Conservation (phyloP, 352 stramenopile species). For the Globisporangium nodosum region DNA sequence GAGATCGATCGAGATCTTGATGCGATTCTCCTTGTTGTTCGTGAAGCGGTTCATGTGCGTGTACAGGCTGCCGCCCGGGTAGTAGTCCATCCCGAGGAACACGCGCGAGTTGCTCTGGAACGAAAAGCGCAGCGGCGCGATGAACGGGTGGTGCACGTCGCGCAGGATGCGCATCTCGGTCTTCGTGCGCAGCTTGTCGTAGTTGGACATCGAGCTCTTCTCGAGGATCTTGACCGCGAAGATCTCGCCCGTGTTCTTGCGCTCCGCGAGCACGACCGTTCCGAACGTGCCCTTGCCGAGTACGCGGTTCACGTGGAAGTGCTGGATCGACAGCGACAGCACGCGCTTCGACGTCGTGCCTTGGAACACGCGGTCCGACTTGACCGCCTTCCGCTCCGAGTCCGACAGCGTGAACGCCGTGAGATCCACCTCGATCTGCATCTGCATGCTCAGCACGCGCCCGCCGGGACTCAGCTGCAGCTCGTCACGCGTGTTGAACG, state of each 20-base stretch:
- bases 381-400: slow-evolving; percentile 57
- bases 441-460: slow-evolving; percentile 69
- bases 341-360: slow-evolving; percentile 77
- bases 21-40: slow-evolving; percentile 85
- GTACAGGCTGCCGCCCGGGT: slow-evolving; percentile 80
- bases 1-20: slow-evolving; percentile 81
- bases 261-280: slow-evolving; percentile 85
- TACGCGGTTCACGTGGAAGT: slow-evolving; percentile 94
- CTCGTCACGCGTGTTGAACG: slow-evolving; percentile 80
- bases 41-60: slow-evolving; percentile 92
- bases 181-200: slow-evolving; percentile 91
- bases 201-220: slow-evolving; percentile 89
- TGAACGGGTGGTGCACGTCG: slow-evolving; percentile 91
- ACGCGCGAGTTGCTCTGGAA: slow-evolving; percentile 81
- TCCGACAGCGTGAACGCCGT: slow-evolving; percentile 77
- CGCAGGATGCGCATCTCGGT: slow-evolving; percentile 89
- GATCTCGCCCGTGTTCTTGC: slow-evolving; percentile 82
- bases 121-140: slow-evolving; percentile 85
- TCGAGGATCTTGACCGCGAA: slow-evolving; percentile 93
- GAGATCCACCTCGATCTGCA: slow-evolving; percentile 84
- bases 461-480: slow-evolving; percentile 70
- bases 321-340: slow-evolving; percentile 84
- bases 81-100: slow-evolving; percentile 85
- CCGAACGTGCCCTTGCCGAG: slow-evolving; percentile 94
- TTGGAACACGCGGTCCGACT: slow-evolving; percentile 60